Evolutionary conservation across 2,329 filamentous ascomycete species (phyloP), one percentile per base, ranked within the genome.

Genomic region (Neobulgaria alba): DNA sequence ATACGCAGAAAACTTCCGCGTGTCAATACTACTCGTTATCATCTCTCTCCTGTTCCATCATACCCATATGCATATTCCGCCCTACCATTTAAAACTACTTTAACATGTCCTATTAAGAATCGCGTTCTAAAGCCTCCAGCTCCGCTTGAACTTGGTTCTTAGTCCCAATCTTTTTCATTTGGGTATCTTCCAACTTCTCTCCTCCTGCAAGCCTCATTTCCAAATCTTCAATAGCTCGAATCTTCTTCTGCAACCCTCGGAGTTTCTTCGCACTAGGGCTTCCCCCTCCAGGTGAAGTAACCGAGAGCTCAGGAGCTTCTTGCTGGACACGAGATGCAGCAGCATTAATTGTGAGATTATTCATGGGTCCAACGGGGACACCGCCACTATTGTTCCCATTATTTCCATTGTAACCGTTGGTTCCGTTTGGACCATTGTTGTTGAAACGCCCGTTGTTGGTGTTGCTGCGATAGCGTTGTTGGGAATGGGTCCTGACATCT

Each of bases 101-200:
- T 26, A 26, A 26, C 7, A 12, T 12, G 23, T 26, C 7, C 23
- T 7, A 7, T 21, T 39, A 42, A 20, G n/a, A 32, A 23, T 56
- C 55, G 3, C 41, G 39, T 10, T 59, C 57, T 30, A 61, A 45
- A n/a, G 53, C 38, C 21, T 83, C 75, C 45, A 98, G 68, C 67
- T 98, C 92, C 65, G 83, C 86, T 47, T 89, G 72, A 43, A 98
- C 90, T 12, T 75, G 66, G 36, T 79, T 70, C 68, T 96, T 94
- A 16, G 88, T 96, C 41, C 78, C 76, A 55, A 98, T 98, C 75
- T 98, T 98, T 73, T 95, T 93, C 65, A 98, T 79, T 68, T 98
- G 92, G 21, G 92, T 98, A 59, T 95, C 90, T 67, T 98, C 92
- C 46, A 98, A 69, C 72, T 95, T 96, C 72, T 98, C 92, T 4